A percentile compares a stretch with the other conserved stretches of the same genome.
These are phyloP conservation scores for Ophiobolus disseminans DNA, from an alignment of 2,329 filamentous ascomycete species.

Conservation along the genomic window DNA sequence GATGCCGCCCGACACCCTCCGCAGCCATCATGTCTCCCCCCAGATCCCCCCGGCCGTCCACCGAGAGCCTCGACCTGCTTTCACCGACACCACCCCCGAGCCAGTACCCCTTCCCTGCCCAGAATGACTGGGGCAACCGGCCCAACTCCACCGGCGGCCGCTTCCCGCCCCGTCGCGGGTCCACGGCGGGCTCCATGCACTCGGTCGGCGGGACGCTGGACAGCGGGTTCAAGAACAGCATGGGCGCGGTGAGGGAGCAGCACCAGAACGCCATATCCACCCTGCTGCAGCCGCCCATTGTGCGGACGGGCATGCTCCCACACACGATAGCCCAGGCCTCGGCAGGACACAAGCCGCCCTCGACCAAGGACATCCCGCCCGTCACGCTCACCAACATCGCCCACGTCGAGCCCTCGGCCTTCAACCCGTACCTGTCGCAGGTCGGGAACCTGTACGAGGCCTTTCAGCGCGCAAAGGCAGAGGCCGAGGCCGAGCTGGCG, in stretches of 20 bases:
- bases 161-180: conserved; percentile 72
- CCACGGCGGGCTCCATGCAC: conserved; percentile 84
- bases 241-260: conserved; percentile 71
- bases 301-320: conserved; percentile 83
- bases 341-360: conserved; percentile 82
- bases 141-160: conserved; percentile 55
- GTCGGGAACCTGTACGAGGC: conserved; percentile 89
- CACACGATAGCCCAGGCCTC: conserved; percentile 73
- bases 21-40: conserved; percentile 49
- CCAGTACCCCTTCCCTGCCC: conserved; percentile 64
- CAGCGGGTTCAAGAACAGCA: conserved; percentile 65
- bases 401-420: conserved; percentile 79
- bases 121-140: conserved; percentile 61
- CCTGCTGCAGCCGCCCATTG: conserved; percentile 87
- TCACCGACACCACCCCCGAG: conserved; percentile 49
- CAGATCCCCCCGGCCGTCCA: conserved; percentile 52
- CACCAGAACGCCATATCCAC: conserved; percentile 94
- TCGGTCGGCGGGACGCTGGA: conserved; percentile 88
- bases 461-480: conserved; percentile 81
- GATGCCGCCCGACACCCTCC: conserved; percentile 34
- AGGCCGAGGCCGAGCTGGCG: conserved; percentile 67
- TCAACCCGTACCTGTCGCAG: conserved; percentile 83
- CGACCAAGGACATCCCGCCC: conserved; percentile 87
- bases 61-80: conserved; percentile 58
- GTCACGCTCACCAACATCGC: conserved; percentile 89